These are phyloP conservation scores for Jamesozyma jinghongensis DNA, from an alignment of 805 yeast species.

Conservation along the genomic window DNA sequence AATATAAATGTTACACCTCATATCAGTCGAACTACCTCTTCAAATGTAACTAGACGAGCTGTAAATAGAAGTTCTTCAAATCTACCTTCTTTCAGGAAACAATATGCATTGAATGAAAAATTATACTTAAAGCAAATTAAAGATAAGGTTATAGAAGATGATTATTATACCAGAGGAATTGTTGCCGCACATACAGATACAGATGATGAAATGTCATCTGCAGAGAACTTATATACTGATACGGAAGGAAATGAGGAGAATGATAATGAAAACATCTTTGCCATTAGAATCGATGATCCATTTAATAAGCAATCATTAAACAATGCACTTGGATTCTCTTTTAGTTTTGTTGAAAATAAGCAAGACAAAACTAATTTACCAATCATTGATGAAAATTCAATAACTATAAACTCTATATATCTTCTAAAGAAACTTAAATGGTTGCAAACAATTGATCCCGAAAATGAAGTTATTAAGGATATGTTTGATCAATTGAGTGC, in stretches of 20 bases:
- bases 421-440: conserved; percentile 24
- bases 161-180: conserved; percentile 58
- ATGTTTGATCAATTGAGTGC: neutral
- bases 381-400: conserved; percentile 4
- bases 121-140: conserved; percentile 55
- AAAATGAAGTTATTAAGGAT: neutral
- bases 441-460: conserved; percentile 17
- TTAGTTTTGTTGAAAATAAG: neutral
- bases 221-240: neutral
- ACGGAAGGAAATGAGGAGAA: conserved; percentile 14
- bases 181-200: conserved; percentile 24
- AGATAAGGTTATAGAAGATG: conserved; percentile 54
- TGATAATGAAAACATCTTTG: conserved; percentile 11
- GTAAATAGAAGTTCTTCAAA: neutral
- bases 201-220: conserved; percentile 1
- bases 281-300: conserved; percentile 7
- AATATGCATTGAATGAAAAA: conserved; percentile 47
- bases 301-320: conserved; percentile 1
- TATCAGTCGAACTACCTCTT: neutral
- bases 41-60: neutral
- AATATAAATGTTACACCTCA: neutral
- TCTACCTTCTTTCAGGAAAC: conserved; percentile 16
- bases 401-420: conserved; percentile 22
- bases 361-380: conserved; percentile 3
- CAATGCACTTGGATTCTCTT: neutral